These are phyloP conservation scores for Ophiocordyceps robertsii DNA, from an alignment of 2,329 filamentous ascomycete genomes.

Conservation along the genomic window DNA sequence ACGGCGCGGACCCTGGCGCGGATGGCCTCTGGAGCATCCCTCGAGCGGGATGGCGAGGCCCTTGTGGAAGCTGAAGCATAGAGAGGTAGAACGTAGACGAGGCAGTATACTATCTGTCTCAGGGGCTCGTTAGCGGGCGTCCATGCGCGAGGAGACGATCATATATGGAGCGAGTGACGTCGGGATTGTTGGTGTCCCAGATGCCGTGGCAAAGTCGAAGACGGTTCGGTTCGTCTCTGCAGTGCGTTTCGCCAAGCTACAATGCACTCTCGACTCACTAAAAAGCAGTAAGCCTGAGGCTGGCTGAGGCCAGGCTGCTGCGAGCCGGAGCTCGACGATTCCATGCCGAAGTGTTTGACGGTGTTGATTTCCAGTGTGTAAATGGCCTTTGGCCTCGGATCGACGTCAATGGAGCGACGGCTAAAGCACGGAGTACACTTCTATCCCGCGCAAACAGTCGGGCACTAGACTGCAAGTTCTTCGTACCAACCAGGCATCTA, in stretches of 20 bases:
- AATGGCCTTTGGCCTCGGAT: too few relatives aligned
- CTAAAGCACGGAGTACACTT: too few relatives aligned
- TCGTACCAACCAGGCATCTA: too few relatives aligned
- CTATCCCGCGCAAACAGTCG: too few relatives aligned
- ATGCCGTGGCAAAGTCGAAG: background rate
- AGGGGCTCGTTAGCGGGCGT: background rate
- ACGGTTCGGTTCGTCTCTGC: background rate
- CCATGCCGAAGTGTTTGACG: background rate
- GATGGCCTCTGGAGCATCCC: slow-evolving; percentile 84
- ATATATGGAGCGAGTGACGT: background rate
- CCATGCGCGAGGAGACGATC: background rate
- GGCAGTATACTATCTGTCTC: slow-evolving; percentile 58
- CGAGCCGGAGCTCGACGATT: background rate
- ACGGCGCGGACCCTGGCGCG: slow-evolving; percentile 73
- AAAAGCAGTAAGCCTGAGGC: slow-evolving; percentile 12
- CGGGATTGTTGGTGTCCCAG: too few relatives aligned
- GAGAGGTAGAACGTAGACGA: slow-evolving; percentile 81
- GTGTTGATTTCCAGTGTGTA: background rate
- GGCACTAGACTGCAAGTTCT: too few relatives aligned
- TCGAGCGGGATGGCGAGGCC: slow-evolving; percentile 63
- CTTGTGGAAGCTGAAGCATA: slow-evolving; percentile 72
- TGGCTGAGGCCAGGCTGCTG: slow-evolving; percentile 5
- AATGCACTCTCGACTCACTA: slow-evolving; percentile 10
- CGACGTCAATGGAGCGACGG: too few relatives aligned
- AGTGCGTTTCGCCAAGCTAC: background rate